Percentiles rank a stretch among this genome's conserved stretches.
Conservation (phyloP, 345 rosid genomes). For the Salix exigua region DNA sequence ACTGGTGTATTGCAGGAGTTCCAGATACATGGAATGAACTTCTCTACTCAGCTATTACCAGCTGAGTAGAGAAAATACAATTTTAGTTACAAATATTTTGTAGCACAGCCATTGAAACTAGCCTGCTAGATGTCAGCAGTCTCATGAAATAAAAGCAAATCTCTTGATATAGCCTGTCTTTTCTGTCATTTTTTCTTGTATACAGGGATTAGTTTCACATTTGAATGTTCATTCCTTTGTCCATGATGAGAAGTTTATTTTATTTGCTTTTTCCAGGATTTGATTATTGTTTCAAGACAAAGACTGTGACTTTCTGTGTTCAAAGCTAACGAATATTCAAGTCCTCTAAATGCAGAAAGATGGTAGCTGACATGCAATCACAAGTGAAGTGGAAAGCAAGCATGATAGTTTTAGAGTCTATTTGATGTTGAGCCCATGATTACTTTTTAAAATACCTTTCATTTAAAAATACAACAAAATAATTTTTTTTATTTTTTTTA, state of each 20-base stretch:
- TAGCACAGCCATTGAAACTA: neutral
- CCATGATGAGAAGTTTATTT: neutral
- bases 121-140: neutral
- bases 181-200: neutral
- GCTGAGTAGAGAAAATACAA: neutral
- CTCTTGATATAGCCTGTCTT: neutral
- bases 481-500: no score
- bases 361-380: no score
- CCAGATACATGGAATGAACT: constrained; percentile 66
- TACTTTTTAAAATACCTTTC: no score
- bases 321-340: no score
- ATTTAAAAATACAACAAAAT: no score
- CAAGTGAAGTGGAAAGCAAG: no score
- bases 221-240: neutral
- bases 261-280: neutral
- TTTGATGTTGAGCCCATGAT: no score
- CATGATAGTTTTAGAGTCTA: no score
- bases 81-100: neutral
- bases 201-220: neutral
- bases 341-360: no score
- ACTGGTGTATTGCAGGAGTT: constrained; percentile 68
- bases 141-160: neutral
- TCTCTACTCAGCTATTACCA: constrained; percentile 36
- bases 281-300: no score
- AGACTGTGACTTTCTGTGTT: no score